Evolutionary conservation across 768 basidiomycete species (phyloP).

Genomic region (Rhodocollybia butyracea): DNA sequence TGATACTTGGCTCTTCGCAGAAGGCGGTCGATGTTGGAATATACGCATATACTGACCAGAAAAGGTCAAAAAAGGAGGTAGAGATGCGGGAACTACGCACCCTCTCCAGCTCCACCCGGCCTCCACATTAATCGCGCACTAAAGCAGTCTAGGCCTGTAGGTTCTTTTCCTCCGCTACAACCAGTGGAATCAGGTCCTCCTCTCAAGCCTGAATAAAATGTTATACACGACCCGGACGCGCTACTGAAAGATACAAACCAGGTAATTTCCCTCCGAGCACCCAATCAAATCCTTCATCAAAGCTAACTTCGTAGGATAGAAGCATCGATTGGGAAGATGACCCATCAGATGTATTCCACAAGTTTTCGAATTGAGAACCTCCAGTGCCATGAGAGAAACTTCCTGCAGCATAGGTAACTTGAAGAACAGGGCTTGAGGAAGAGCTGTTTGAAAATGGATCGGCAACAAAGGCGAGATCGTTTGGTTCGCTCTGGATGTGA

Average conservation of each 20-base stretch:
- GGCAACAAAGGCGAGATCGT: slow-evolving; percentile 57
- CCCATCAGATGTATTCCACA: slow-evolving; percentile 63
- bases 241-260: no score
- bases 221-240: no score
- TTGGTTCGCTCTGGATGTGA: slow-evolving; percentile 53
- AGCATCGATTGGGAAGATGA: slow-evolving; percentile 64
- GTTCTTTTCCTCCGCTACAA: slow-evolving; percentile 66
- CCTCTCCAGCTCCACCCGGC: slow-evolving; percentile 59
- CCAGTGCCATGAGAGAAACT: slow-evolving; percentile 59
- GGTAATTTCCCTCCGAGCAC: slow-evolving; percentile 76
- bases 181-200: slow-evolving; percentile 62
- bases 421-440: slow-evolving; percentile 37
- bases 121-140: slow-evolving; percentile 79
- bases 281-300: slow-evolving; percentile 63
- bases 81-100: slow-evolving; percentile 33
- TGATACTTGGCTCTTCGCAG: slow-evolving; percentile 51
- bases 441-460: slow-evolving; percentile 61
- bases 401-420: slow-evolving; percentile 61
- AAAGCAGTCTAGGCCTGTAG: slow-evolving; percentile 69
- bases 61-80: neutral
- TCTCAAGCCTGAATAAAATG: slow-evolving; percentile 69
- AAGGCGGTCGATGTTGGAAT: slow-evolving; percentile 61
- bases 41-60: slow-evolving; percentile 70
- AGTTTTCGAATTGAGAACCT: slow-evolving; percentile 63
- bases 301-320: slow-evolving; percentile 36